Evolutionary conservation across 257 asterid genomes (phyloP), one percentile per base, ranked within the genome.

Genomic region (Eucommia ulmoides): DNA sequence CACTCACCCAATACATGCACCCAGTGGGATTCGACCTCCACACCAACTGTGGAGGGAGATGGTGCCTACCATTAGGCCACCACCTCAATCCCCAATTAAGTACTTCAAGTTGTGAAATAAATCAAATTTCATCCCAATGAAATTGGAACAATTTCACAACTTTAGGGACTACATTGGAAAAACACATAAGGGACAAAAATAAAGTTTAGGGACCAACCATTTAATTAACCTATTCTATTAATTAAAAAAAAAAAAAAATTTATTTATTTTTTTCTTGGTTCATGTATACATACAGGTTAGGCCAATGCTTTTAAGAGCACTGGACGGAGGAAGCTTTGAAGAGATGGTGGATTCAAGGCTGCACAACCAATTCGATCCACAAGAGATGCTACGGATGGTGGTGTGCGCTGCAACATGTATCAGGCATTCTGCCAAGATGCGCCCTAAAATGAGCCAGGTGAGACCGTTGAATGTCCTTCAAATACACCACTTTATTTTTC

Each of bases 371-470:
- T 88, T 75, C 33, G 79, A 88, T 62, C 76, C 59, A 2, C 74
- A 76, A 1, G 84, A 81, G 65, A 88, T 88, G 97, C 50, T 70
- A 24, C 81, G 82, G 12, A 68, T 80, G 89, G 84, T 88, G 66
- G 76, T 68, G 12, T 77, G 79, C 47, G 97, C 93, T 7, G 88
- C 75, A 22, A 83, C 95, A 1, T 65, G 76, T 24, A 67, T 77
- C 42, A 66, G 92, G 61, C 97, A 88, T 52, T 88, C 97, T 50
- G 95, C 95, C 3, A 68, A 81, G 46, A 73, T 75, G 51, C 97
- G 97, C 19, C 94, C 97, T 12, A 88, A 62, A 67, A 88, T 82
- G 97, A 88, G 97, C 41, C 88, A 81, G 88, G 97, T 82, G 19
- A 9, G 8, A 2, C 20, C 48, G n/a, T 21, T 21, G 5, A 10